Evolutionary conservation across 106 monocot species (phyloP), one percentile per base, ranked within the genome.

Genomic region (Phalaenopsis aphrodite): DNA sequence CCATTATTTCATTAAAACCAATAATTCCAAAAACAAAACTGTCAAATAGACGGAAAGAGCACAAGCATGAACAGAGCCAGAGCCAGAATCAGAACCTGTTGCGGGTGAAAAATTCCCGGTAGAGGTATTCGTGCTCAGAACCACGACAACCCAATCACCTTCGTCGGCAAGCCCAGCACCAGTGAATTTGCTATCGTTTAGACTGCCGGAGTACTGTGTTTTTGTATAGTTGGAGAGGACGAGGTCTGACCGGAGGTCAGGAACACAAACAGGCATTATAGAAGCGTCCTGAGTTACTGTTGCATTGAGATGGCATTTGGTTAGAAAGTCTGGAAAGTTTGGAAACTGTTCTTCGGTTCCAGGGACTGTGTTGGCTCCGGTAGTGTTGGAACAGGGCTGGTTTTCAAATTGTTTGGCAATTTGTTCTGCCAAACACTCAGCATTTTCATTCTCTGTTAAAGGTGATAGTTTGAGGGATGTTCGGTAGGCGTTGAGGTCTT

Each of bases 191-290:
- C 81, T 90, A 52, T 83, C 79, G 56, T 97, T 97, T 48, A 97
- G 81, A 2, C 84, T 78, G 30, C 67, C 73, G 19, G 85, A 84
- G 79, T 94, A 94, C 61, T 90, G 97, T 0, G 97, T 90, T 79
- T 92, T 90, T 45, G 97, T 97, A 82, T 81, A 97, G 79, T 97
- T 97, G n/a, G 90, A 68, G 5, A 97, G 85, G 4, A 94, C 87
- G 2, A 90, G 78, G 52, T 77, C 49, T 5, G 90, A 24, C 23
- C 58, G 84, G 4, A 97, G 86, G 11, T 81, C 85, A 0, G 89
- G 97, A 1, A 94, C 89, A 41, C 97, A 97, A 15, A 87, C 97
- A 0, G 94, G 97, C 87, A 97, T 85, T 42, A 94, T 37, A 2
- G 83, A 71, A 1, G 84, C 89, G 67, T 97, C 94, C 77, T 82